Base-by-base conservation (phyloP, 2,329 filamentous ascomycete species). In the Penicillium occitanis region DNA sequence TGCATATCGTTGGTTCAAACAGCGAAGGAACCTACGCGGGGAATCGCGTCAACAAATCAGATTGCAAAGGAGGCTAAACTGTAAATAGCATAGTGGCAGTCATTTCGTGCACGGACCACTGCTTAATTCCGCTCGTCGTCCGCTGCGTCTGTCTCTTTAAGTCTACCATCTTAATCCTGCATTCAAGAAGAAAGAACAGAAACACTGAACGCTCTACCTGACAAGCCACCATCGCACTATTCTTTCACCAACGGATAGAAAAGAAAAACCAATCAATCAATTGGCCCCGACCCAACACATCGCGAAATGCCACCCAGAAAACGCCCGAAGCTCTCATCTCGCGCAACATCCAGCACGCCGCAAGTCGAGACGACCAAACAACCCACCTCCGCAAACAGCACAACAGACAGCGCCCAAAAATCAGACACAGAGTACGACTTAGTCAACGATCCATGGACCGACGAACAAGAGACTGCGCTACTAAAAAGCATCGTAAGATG, bases 401-500 rank as follows among this genome's bases (percentile, higher is more conserved):
- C 73, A 44, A 72, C 71, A 72, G 72, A 77, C 69, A 68, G 70
- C 69, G 68, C 71, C 69, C 64, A 66, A 68, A 74, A 79, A 61
- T 70, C 70, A 48, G 76, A 80, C 67, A 72, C 77, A n/a, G 75
- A 76, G 19, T 78, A 80, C 67, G 81, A 88, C 68, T 74, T 83
- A 3, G 77, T 86, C 59, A 86, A 87, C 65, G 91, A 94, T 70
- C 87, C 89, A 30, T 99, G 95, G 95, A 97, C 93, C 3, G 93
- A 97, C 73, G 94, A 97, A 74, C 95, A 99, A 78, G 90, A 96
- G 70, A 93, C 92, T 0, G 93, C 92, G 48, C 84, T 99, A 0
- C 92, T 97, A 81, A 97, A 97, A 76, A 92, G 89, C 62, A 90
- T 98, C 70, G 93, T 98, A 70, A 87, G 89, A 75, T 97, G 91